Evolutionary conservation across 108 stramenopile genomes (phyloP).

Genomic region (Cyclotella cryptica): DNA sequence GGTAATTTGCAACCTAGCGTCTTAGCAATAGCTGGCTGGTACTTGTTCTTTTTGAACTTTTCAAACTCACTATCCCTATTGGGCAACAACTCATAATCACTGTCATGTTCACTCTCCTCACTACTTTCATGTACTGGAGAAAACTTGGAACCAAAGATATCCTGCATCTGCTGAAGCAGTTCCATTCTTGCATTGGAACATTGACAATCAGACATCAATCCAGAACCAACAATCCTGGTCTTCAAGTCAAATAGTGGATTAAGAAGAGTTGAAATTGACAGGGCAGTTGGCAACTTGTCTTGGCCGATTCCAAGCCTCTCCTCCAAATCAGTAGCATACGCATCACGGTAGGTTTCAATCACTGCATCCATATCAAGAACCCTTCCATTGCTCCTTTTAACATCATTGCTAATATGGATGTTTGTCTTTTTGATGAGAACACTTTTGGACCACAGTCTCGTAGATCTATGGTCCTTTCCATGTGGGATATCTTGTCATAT

Average conservation of each 20-base stretch:
- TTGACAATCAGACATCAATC: not conserved
- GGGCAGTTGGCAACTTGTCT: not conserved
- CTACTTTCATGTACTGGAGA: not conserved
- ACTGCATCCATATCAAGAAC: not conserved
- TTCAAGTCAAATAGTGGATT: slow-evolving; percentile 11
- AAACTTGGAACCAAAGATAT: slow-evolving; percentile 10
- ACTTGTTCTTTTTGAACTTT: slow-evolving; percentile 4
- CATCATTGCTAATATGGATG: too few species aligned
- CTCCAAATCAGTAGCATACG: not conserved
- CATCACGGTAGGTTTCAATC: not conserved
- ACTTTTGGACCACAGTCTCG: too few species aligned
- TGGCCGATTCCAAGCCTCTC: not conserved
- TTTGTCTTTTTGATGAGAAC: too few species aligned
- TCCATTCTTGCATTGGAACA: not conserved
- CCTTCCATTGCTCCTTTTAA: not conserved
- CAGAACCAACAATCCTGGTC: not conserved
- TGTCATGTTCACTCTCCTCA: not conserved
- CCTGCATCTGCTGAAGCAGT: slow-evolving; percentile 12
- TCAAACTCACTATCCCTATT: not conserved
- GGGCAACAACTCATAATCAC: not conserved
- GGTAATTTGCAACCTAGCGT: too few species aligned
- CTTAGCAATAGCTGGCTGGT: not conserved
- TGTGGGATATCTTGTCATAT: too few species aligned
- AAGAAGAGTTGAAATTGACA: slow-evolving; percentile 3
- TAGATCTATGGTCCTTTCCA: too few species aligned